Conservation (phyloP, 139 green algal genomes). For the Volvox reticuliferus region DNA sequence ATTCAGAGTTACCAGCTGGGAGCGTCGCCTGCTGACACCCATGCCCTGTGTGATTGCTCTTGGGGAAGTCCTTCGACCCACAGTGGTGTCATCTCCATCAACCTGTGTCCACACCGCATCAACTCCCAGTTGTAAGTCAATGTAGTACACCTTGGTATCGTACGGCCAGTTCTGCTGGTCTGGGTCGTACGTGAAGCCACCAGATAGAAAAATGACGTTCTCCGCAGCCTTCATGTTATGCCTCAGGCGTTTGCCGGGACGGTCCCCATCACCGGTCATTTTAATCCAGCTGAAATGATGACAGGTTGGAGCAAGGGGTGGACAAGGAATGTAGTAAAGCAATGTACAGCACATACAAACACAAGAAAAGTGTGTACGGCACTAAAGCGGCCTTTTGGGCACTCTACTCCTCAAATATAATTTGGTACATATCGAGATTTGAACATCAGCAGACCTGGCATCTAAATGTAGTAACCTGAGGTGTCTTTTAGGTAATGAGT, state of each 20-base stretch:
- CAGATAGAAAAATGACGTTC: background rate
- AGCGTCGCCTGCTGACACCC: background rate
- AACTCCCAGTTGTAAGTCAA: slow-evolving; percentile 6
- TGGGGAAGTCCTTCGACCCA: background rate
- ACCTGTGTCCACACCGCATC: slow-evolving; percentile 16
- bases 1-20: background rate
- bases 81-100: background rate
- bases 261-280: slow-evolving; percentile 1
- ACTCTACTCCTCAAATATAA: no score
- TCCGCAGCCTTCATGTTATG: background rate
- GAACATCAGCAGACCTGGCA: no score
- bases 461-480: no score
- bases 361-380: no score
- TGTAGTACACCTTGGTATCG: slow-evolving; percentile 9
- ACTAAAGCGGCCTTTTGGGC: no score
- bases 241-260: background rate
- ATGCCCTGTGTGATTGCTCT: background rate
- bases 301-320: background rate
- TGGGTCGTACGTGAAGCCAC: slow-evolving; percentile 14
- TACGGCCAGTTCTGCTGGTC: background rate
- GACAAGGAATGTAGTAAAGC: no score
- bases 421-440: no score
- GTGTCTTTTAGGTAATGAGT: no score
- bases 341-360: no score
- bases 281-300: background rate